Base-by-base conservation (phyloP, 305 asterid genomes). In the Fraxinus ornus region DNA sequence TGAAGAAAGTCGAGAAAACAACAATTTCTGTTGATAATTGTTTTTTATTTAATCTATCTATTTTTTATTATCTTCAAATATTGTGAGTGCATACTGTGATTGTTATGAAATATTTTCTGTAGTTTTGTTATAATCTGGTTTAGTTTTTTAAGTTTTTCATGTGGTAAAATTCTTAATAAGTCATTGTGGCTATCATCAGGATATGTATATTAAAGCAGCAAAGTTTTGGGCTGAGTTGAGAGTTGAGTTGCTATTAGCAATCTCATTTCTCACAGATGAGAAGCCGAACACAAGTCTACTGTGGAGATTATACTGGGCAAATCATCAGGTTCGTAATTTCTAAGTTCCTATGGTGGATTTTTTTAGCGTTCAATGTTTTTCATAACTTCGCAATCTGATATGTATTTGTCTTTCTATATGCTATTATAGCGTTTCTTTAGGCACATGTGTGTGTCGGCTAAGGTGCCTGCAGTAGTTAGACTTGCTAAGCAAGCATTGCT, bases 251-350 rank as follows among this genome's bases (percentile, higher is more conserved):
- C 83, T 93, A 83, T 87, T 92, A 82, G 99, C 99, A 44, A 90
- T 94, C 80, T 84, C 90, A 35, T 85, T 87, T 86, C 88, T 92
- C 49, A 77, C 81, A 52, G 81, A 85, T 66, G 97, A 91, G 85
- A 89, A 82, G 87, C 92, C 98, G 75, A 90, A 77, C 86, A 84
- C 95, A 62, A 89, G 94, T 88, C 97, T 90, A 84, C 49, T 96
- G 62, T 96, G 99, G 99, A 91, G 99, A 90, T 87, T 94, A 88
- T 96, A 93, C 89, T 96, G 99, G 99, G 97, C 98, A 8, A 94
- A 84, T 84, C 98, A 96, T 86, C 99, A 96, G 97, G 98, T 96
- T 86, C 70, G 52, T 49, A 36, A 68, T 86, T 84, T 83, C 85
- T 35, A 22, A 78, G 30, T 37, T 84, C 12, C 71, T 79, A 80